Evolutionary conservation across 257 asterid species (phyloP).

Genomic region (Mentha longifolia): DNA sequence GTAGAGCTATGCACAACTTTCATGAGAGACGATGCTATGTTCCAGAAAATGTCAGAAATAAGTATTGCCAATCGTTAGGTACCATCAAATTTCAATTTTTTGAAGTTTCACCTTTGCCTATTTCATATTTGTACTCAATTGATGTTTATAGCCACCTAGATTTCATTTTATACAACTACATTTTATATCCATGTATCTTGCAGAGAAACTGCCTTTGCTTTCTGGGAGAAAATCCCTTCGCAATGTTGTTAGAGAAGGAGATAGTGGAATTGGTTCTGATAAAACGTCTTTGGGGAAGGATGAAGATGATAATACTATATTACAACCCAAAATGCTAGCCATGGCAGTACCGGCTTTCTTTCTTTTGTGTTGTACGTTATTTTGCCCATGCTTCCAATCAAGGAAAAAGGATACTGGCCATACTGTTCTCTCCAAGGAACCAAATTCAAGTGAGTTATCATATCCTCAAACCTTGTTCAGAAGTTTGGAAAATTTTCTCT

Average conservation of each 20-base stretch:
- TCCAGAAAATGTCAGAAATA: conserved; percentile 38
- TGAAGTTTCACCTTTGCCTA: neutral
- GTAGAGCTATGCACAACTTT: conserved; percentile 52
- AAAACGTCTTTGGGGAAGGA: conserved; percentile 36
- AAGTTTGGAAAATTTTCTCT: conserved; percentile 1
- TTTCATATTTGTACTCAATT: neutral
- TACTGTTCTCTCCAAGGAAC: conserved; percentile 70
- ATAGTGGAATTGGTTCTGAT: conserved; percentile 36
- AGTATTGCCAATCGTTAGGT: conserved; percentile 68
- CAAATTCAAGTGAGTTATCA: conserved; percentile 68
- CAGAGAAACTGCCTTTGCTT: conserved; percentile 54
- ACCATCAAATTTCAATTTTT: conserved; percentile 19
- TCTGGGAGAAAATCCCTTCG: conserved; percentile 56
- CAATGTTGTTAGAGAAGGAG: conserved; percentile 49
- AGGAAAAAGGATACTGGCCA: conserved; percentile 61
- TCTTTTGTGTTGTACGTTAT: conserved; percentile 63
- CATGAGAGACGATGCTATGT: conserved; percentile 50
- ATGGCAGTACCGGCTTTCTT: conserved; percentile 75
- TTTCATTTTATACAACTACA: conserved; percentile 18
- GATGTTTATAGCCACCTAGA: neutral
- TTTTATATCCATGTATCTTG: conserved; percentile 32
- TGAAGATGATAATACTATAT: conserved; percentile 35
- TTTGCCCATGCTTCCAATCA: conserved; percentile 91
- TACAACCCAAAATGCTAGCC: conserved; percentile 57
- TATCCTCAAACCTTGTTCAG: conserved; percentile 20